Percentiles rank a stretch among this genome's conserved stretches.
phyloP scores from a whole-genome alignment of 306 rosid species.

The Trifolium pratense region DNA sequence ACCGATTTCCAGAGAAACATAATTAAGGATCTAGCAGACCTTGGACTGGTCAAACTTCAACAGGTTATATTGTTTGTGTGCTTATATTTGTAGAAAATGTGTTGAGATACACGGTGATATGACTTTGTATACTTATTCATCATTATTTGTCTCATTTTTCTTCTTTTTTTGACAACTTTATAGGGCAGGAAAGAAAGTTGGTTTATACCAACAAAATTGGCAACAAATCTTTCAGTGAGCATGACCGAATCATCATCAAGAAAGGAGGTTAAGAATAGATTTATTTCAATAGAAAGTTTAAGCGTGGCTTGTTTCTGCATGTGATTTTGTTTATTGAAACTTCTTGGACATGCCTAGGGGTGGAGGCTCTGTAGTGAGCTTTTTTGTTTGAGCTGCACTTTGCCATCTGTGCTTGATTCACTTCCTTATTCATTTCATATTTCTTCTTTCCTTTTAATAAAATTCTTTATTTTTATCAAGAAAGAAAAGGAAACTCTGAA shows the following conservation, averaged over 20 bases:
- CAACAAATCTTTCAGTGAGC: constrained; percentile 94
- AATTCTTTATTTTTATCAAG: background rate
- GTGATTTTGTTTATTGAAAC: constrained; percentile 29
- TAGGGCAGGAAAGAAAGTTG: constrained; percentile 97
- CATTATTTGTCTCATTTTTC: constrained; percentile 3
- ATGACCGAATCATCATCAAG: constrained; percentile 82
- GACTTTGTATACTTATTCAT: constrained; percentile 36
- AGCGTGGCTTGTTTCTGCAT: constrained; percentile 26
- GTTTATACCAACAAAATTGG: constrained; percentile 95
- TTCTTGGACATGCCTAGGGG: constrained; percentile 2
- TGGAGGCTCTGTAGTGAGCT: constrained; percentile 25
- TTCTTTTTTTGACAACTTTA: constrained; percentile 35
- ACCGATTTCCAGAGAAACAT: constrained; percentile 70
- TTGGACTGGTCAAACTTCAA: constrained; percentile 94
- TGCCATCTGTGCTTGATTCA: constrained; percentile 25
- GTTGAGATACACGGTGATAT: constrained; percentile 29
- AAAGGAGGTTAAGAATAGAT: constrained; percentile 60
- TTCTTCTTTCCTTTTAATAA: constrained; percentile 29
- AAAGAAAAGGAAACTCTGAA: constrained; percentile 27
- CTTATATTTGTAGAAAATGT: constrained; percentile 38
- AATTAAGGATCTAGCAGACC: constrained; percentile 87
- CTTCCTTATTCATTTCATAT: constrained; percentile 7
- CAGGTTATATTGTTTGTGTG: constrained; percentile 63
- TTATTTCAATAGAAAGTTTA: constrained; percentile 25
- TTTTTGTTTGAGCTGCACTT: constrained; percentile 28